Base-by-base conservation (phyloP, 2,329 filamentous ascomycete genomes). In the Aspergillus versicolor region DNA sequence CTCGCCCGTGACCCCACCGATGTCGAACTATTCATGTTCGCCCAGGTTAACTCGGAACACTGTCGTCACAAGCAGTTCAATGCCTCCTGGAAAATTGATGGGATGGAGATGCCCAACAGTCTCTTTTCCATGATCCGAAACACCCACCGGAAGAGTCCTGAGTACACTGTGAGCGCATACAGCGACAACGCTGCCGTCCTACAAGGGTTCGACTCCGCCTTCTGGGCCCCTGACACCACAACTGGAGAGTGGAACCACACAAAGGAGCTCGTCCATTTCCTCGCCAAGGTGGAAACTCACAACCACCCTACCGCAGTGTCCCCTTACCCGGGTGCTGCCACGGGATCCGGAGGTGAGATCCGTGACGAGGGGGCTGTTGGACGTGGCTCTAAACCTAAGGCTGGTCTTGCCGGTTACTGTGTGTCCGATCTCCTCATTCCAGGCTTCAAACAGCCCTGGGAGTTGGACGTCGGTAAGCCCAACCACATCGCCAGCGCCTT, bases 1-100 rank as follows among this genome's bases (percentile, higher is more conserved):
- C 78, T 85, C 49, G 82, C 82, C 12, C 73, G 82, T 60, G 79
- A 88, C 48, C 91, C 91, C 1, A 88, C 92, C 59, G 94, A 97
- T 72, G 90, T 97, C 44, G 94, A 99, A 77, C 82, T 97, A 21
- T 97, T 97, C 82, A 97, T 97, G 94, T 99, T 97, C 74, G 93
- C 93, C 15, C 94, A 99, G 77, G 93, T 99, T 73, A 97, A 97
- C 80, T 97, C 93, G 3, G 94, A 99, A 81, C 93, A 97, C 76
- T 96, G 85, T 70, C 78, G 85, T 57, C 85, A 88, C 71, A 96
- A 97, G 80, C 90, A 95, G 67, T 99, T 99, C 84, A 99, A 99
- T 75, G 92, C 94, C 27, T 88, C 87, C 58, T 99, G 94, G 91
- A 94, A 88, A 15, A 95, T 99, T 67, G 92, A 99, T 72, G 92